Evolutionary conservation across 257 asterid species (phyloP).

Genomic region (Forsythia viridissima): DNA sequence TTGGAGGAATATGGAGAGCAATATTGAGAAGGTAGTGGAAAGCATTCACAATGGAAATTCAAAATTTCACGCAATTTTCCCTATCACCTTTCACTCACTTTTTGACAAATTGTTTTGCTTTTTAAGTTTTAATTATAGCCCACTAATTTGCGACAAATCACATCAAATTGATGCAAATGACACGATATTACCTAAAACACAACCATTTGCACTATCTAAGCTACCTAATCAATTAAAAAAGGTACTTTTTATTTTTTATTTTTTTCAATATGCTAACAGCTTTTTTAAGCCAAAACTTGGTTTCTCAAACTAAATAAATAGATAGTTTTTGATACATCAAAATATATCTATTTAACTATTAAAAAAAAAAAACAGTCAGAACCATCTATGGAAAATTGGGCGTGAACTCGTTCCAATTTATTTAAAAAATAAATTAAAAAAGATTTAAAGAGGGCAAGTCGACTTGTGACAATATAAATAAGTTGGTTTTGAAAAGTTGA

Average conservation of each 20-base stretch:
- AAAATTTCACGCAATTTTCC: constrained; percentile 16
- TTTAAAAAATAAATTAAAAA: background rate
- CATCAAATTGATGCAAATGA: constrained; percentile 36
- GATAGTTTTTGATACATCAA: too few species aligned
- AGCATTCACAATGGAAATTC: constrained; percentile 18
- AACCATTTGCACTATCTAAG: background rate
- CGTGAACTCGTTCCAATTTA: background rate
- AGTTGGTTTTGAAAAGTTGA: too few species aligned
- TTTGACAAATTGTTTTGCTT: constrained; percentile 43
- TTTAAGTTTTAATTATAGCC: constrained; percentile 46
- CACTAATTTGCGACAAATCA: constrained; percentile 54
- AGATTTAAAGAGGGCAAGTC: background rate
- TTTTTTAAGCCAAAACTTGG: background rate
- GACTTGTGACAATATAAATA: too few species aligned
- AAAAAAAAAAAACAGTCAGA: too few species aligned
- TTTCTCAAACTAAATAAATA: too few species aligned
- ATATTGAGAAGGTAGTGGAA: background rate
- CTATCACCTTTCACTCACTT: constrained; percentile 24
- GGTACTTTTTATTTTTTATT: background rate
- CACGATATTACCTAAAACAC: constrained; percentile 23
- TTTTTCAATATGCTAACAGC: background rate
- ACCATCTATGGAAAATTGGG: background rate
- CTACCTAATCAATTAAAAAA: background rate
- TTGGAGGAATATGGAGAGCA: background rate
- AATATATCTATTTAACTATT: too few species aligned